Evolutionary conservation across 495 filamentous ascomycete species (phyloP).

Genomic region (Lophiostoma macrostomum): DNA sequence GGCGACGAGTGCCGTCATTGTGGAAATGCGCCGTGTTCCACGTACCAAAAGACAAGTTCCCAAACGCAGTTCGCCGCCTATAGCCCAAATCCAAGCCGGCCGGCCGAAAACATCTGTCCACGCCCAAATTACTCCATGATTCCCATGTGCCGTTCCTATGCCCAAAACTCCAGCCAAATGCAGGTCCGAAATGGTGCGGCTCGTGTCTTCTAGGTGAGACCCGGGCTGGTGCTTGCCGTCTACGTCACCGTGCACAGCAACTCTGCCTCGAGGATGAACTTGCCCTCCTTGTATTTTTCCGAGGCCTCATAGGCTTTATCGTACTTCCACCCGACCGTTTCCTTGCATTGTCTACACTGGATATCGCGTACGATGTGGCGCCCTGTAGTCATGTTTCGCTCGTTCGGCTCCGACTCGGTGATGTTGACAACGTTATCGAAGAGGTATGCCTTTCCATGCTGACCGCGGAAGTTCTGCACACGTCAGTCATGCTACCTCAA

Average conservation of each 20-base stretch:
- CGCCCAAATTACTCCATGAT: not conserved
- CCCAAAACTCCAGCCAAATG: conserved; percentile 19
- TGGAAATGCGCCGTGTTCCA: too few species aligned
- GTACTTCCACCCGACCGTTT: conserved; percentile 97
- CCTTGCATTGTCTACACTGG: conserved; percentile 79
- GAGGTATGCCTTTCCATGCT: conserved; percentile 97
- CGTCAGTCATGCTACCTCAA: too few species aligned
- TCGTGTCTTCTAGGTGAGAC: too few species aligned
- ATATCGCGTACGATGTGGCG: conserved; percentile 93
- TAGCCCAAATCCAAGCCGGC: too few species aligned
- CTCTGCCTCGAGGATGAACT: conserved; percentile 95
- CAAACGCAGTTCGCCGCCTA: too few species aligned
- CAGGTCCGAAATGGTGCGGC: too few species aligned
- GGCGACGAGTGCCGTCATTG: not conserved
- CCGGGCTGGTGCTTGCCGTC: too few species aligned
- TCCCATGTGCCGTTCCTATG: not conserved
- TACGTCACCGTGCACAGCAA: conserved; percentile 69
- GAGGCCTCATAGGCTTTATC: conserved; percentile 88
- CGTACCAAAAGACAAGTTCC: too few species aligned
- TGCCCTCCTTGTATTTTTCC: conserved; percentile 99
- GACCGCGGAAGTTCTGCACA: conserved; percentile 98
- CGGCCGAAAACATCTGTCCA: not conserved
- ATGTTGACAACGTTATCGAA: conserved; percentile 94
- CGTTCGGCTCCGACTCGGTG: conserved; percentile 70
- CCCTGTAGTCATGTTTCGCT: conserved; percentile 99